These are phyloP conservation scores for Myriosclerotinia curreyana DNA, from an alignment of 2,329 filamentous ascomycete genomes.

Conservation along the genomic window DNA sequence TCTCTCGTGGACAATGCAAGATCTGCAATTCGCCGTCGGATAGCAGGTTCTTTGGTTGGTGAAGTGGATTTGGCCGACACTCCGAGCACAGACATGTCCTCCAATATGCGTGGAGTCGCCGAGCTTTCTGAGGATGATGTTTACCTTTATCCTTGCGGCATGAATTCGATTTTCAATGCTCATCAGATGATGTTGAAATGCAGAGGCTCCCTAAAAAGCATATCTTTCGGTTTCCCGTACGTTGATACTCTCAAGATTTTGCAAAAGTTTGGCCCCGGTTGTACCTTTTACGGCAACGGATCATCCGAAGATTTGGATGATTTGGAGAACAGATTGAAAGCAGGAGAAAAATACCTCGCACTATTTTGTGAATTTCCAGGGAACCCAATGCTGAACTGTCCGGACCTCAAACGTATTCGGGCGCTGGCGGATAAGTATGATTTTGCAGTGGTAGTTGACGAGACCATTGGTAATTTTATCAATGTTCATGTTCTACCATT, in stretches of 20 bases:
- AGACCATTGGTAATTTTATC: constrained; percentile 94
- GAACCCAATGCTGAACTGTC: constrained; percentile 83
- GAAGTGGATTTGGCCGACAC: constrained; percentile 64
- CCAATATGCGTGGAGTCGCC: constrained; percentile 54
- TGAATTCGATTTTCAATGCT: constrained; percentile 91
- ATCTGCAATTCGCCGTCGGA: constrained; percentile 79
- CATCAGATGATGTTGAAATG: constrained; percentile 70
- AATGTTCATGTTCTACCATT: constrained; percentile 90
- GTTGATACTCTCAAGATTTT: constrained; percentile 94
- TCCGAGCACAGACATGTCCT: constrained; percentile 48
- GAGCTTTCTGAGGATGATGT: constrained; percentile 82
- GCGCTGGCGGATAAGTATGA: constrained; percentile 75
- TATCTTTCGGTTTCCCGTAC: constrained; percentile 96
- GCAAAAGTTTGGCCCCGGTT: constrained; percentile 89
- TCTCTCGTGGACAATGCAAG: constrained; percentile 78
- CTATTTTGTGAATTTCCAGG: constrained; percentile 95
- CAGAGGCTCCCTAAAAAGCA: constrained; percentile 66
- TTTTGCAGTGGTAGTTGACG: constrained; percentile 89
- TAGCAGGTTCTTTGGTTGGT: constrained; percentile 77
- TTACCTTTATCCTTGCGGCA: constrained; percentile 83
- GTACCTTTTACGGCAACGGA: constrained; percentile 81
- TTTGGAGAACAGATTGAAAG: constrained; percentile 66
- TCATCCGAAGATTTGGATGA: constrained; percentile 77
- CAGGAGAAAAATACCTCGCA: constrained; percentile 73
- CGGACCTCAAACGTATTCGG: constrained; percentile 80